Conservation (phyloP, 306 rosid species). For the Cicer yamashitae region DNA sequence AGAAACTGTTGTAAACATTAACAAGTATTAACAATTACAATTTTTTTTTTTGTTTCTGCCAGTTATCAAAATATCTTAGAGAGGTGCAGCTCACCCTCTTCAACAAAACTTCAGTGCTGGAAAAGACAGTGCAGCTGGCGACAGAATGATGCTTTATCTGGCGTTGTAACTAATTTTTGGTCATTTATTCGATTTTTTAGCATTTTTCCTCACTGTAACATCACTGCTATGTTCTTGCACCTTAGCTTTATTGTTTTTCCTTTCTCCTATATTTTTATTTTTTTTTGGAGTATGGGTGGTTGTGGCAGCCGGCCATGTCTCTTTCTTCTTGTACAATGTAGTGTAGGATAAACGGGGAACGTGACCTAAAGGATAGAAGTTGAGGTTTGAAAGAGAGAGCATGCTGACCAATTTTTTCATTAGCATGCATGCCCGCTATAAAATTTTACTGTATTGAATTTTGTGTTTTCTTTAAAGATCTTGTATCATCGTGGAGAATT, state of each 20-base stretch:
- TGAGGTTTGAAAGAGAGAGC: slow-evolving; percentile 51
- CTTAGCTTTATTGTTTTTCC: slow-evolving; percentile 19
- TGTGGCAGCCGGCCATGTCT: slow-evolving; percentile 50
- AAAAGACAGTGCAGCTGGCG: slow-evolving; percentile 68
- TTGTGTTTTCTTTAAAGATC: background rate
- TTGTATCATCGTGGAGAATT: slow-evolving; percentile 29
- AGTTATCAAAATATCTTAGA: slow-evolving; percentile 76
- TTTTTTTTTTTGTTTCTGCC: slow-evolving; percentile 40
- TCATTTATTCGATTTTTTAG: slow-evolving; percentile 49
- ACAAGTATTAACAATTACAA: slow-evolving; percentile 26
- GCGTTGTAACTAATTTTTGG: slow-evolving; percentile 51
- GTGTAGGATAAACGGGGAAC: slow-evolving; percentile 51
- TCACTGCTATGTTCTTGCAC: slow-evolving; percentile 41
- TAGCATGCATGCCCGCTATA: slow-evolving; percentile 61
- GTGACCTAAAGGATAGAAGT: slow-evolving; percentile 38
- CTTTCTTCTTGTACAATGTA: slow-evolving; percentile 56
- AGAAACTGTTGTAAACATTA: slow-evolving; percentile 23
- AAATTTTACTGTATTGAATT: slow-evolving; percentile 25
- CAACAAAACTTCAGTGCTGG: slow-evolving; percentile 92
- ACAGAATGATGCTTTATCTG: slow-evolving; percentile 47
- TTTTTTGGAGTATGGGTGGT: slow-evolving; percentile 34
- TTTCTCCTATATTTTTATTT: slow-evolving; percentile 12
- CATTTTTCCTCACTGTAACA: slow-evolving; percentile 38
- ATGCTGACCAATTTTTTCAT: slow-evolving; percentile 72
- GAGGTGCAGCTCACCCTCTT: slow-evolving; percentile 96